Base-by-base conservation (phyloP, 805 yeast species). In the Lachancea quebecensis region DNA sequence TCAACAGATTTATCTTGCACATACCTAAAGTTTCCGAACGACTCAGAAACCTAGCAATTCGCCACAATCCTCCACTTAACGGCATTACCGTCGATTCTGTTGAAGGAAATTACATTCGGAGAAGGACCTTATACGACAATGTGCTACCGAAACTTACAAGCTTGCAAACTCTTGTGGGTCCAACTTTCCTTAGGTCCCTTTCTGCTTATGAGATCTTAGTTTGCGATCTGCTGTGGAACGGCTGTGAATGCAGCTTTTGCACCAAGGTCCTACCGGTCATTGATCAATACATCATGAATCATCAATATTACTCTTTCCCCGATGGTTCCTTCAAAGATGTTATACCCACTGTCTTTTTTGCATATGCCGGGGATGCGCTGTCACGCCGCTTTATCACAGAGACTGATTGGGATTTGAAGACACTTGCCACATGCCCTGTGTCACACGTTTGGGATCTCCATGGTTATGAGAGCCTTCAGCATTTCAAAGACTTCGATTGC, bases 221-320 rank as follows among this genome's bases (percentile, higher is more conserved):
- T 57, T 82, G 86, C 38, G 84, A 81, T 50, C 51, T 85, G 41
- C 60, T 85, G 18, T 85, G 91, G 90, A 84, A 83, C 57, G 91
- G 91, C 0, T 84, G 91, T 59, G 72, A 71, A 33, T 85, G 95
- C 57, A 49, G 52, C 1, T 75, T 71, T 50, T 85, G 95, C 54
- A 64, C 65, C 11, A 66, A 65, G 42, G 67, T 66, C 35, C 60
- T 84, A 18, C 73, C 73, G 0, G 51, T 74, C 10, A 68, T 80
- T 41, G 95, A 85, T 53, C 69, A 74, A 12, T 83, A 72, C 51
- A 60, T 84, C 39, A 74, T 81, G 73, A 71, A 75, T 39, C 95
- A 85, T 56, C 77, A 76, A 41, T 79, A 78, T 57, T 81, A 72
- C 53, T 77, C 76, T 48, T 59, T 59, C 4, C 58, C 65, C 2